Evolutionary conservation across 2,329 filamentous ascomycete species (phyloP).

Genomic region (Phaeophleospora eucalypticola): DNA sequence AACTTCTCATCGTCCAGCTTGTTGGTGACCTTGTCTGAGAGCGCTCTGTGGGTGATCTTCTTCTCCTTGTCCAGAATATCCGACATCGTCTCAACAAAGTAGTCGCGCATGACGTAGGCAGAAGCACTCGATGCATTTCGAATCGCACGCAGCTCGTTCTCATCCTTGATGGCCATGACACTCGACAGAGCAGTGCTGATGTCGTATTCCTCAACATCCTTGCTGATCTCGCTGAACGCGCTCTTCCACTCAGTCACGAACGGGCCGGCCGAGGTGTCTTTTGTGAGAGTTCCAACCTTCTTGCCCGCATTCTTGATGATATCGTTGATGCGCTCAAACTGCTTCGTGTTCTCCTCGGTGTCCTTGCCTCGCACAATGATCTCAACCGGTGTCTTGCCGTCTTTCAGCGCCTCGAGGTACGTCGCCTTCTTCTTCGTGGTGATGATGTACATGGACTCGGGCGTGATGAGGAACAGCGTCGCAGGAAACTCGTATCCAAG

Average conservation of each 20-base stretch:
- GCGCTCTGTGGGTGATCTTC: constrained; percentile 83
- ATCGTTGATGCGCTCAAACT: constrained; percentile 78
- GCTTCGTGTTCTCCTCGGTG: constrained; percentile 82
- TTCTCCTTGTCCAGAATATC: constrained; percentile 93
- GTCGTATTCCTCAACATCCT: constrained; percentile 85
- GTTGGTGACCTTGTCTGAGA: constrained; percentile 81
- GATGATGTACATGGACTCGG: constrained; percentile 83
- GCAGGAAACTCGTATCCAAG: constrained; percentile 98
- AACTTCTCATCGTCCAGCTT: constrained; percentile 94
- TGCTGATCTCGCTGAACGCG: constrained; percentile 68
- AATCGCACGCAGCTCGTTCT: constrained; percentile 88
- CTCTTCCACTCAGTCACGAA: constrained; percentile 98
- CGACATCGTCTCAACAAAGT: constrained; percentile 98
- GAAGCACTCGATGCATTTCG: constrained; percentile 91
- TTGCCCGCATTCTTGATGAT: constrained; percentile 85
- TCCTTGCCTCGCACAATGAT: constrained; percentile 90
- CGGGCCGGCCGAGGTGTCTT: constrained; percentile 78
- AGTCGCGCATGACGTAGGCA: constrained; percentile 89
- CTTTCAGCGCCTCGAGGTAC: constrained; percentile 86
- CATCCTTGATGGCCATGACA: constrained; percentile 89
- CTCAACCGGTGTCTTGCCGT: constrained; percentile 83
- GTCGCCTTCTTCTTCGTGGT: constrained; percentile 98
- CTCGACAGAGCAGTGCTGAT: constrained; percentile 76
- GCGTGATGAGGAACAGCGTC: constrained; percentile 86
- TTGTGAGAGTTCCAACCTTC: constrained; percentile 81